Evolutionary conservation across 352 stramenopile genomes (phyloP), one percentile per base, ranked within the genome.

Genomic region (Phytophthora hybrid): DNA sequence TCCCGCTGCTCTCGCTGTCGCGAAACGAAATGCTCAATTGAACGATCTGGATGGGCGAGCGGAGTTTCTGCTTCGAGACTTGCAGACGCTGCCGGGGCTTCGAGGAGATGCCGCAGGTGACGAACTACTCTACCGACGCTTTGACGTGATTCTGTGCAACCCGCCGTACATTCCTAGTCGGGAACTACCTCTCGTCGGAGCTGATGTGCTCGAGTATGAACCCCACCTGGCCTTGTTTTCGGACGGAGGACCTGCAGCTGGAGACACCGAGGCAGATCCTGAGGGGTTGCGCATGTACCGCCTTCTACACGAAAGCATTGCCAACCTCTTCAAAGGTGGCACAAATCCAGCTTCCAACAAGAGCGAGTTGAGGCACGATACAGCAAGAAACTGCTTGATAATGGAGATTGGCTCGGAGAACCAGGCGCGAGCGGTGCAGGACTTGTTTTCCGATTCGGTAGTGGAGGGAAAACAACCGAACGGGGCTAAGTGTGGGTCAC

Each of bases 161-260:
- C 89, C 89, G 9, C 88, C 88, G 34, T 93, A 94, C 60, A 95
- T 94, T 56, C 84, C 89, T 0, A 66, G 69, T 21, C 69, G 31
- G 6, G 87, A 94, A 52, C 60, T 90, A 4, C 54, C 79, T 46
- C 78, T 93, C n/a, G 76, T 95, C 3, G 85, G 77, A 5, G 37
- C 66, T 3, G 84, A 93, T 21, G 85, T 93, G 14, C 71, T 93
- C 0, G 65, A 83, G 23, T 79, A 91, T 62, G 89, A 96, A 56
- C 89, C 89, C 1, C 89, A 96, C 31, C 52, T 85, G 2, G 89
- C 89, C 8, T 61, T 96, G 8, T 96, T 96, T 78, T 79, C 89
- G 3, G 80, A 83, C 39, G 84, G 82, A 8, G 76, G 71, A 3
- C 62, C 69, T 21, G 66, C 46, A 11, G 5, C 59, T 44, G 10